Percentiles rank a stretch among this genome's conserved stretches.
These are phyloP conservation scores for Amaranthus palmeri DNA, from an alignment of 148 eudicot species.

Conservation along the genomic window DNA sequence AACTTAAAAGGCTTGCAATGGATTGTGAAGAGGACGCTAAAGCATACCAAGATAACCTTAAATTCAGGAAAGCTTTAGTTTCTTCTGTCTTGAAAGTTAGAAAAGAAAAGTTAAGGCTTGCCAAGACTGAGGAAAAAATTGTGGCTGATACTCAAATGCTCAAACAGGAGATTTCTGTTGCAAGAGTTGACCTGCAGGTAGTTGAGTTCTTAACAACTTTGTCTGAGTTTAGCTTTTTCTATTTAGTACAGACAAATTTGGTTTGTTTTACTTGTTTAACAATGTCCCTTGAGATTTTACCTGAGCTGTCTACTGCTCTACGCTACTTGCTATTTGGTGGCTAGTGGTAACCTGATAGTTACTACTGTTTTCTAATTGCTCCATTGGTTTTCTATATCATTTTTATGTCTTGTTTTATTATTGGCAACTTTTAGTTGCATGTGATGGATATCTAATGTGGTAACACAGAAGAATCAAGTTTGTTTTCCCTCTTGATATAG, in stretches of 20 bases:
- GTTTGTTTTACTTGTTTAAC: neutral
- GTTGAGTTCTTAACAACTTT: constrained; percentile 6
- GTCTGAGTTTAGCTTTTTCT: too few relatives aligned
- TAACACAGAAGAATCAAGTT: neutral
- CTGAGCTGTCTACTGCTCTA: neutral
- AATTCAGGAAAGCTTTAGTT: constrained; percentile 43
- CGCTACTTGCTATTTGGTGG: neutral
- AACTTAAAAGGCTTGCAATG: constrained; percentile 47
- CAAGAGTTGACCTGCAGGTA: constrained; percentile 77
- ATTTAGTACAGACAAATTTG: too few relatives aligned
- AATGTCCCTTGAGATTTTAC: neutral
- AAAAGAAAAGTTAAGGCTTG: constrained; percentile 54
- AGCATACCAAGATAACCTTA: constrained; percentile 41
- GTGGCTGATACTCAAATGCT: constrained; percentile 50
- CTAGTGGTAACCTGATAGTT: neutral
- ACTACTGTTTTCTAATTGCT: neutral
- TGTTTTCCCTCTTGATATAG: neutral
- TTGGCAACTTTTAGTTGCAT: neutral
- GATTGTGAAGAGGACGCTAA: constrained; percentile 48
- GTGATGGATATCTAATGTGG: neutral
- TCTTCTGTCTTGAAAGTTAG: constrained; percentile 40
- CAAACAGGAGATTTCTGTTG: constrained; percentile 49
- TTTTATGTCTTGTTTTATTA: neutral
- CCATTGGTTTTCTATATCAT: neutral
- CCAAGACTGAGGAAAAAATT: constrained; percentile 51